Evolutionary conservation across 495 filamentous ascomycete genomes (phyloP).

Genomic region (Entonaema liquescens): DNA sequence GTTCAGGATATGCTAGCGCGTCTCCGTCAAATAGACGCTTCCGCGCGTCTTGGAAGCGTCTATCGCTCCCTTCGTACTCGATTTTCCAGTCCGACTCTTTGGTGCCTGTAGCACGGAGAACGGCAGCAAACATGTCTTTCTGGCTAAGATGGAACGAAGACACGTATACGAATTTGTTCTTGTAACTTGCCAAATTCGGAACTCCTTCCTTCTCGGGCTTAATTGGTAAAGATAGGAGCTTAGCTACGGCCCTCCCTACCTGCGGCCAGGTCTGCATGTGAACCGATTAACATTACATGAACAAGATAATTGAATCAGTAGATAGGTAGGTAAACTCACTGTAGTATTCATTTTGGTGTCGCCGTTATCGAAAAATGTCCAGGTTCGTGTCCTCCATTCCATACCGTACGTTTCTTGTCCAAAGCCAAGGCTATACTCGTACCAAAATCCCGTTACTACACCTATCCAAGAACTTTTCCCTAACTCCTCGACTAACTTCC

Average conservation of each 20-base stretch:
- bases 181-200: conserved; percentile 46
- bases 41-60: conserved; percentile 57
- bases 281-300: conserved; percentile 7
- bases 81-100: conserved; percentile 65
- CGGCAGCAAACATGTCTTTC: conserved; percentile 54
- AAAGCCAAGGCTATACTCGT: conserved; percentile 49
- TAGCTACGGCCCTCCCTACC: conserved; percentile 49
- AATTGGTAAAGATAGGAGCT: conserved; percentile 48
- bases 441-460: conserved; percentile 56
- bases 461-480: conserved; percentile 61
- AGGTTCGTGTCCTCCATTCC: conserved; percentile 42
- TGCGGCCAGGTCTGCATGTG: conserved; percentile 49
- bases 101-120: conserved; percentile 62
- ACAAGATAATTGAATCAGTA: too few species aligned
- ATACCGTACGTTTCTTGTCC: conserved; percentile 44
- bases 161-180: conserved; percentile 56
- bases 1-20: conserved; percentile 54
- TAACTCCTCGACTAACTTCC: conserved; percentile 50
- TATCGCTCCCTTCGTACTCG: conserved; percentile 48
- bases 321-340: conserved; percentile 16
- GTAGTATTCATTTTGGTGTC: conserved; percentile 47
- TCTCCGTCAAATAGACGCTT: conserved; percentile 47
- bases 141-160: conserved; percentile 56
- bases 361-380: conserved; percentile 48
- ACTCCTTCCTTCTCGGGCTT: conserved; percentile 54